These are phyloP conservation scores for Penicillium cosmopolitanum DNA, from an alignment of 495 filamentous ascomycete genomes.

Conservation along the genomic window DNA sequence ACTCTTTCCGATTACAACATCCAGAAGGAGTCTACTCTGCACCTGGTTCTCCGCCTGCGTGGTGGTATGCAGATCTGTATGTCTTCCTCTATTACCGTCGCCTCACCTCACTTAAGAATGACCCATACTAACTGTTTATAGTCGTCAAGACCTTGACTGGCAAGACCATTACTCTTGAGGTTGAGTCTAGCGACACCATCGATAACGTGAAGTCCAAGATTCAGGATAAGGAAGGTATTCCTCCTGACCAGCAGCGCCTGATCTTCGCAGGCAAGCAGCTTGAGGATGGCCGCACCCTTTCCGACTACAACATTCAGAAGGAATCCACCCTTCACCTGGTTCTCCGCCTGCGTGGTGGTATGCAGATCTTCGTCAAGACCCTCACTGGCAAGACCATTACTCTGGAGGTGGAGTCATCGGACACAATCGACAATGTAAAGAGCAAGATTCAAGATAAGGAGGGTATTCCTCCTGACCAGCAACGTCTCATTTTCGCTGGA, in stretches of 20 bases:
- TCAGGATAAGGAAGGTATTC: slow-evolving; percentile 79
- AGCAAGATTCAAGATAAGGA: slow-evolving; percentile 98
- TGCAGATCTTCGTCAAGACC: slow-evolving; percentile 77
- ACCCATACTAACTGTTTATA: slow-evolving; percentile 26
- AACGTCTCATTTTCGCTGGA: slow-evolving; percentile 93
- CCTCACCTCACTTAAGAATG: slow-evolving; percentile 6
- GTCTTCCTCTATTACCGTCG: slow-evolving; percentile 27
- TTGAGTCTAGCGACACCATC: slow-evolving; percentile 94
- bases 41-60: slow-evolving; percentile 95
- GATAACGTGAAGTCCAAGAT: slow-evolving; percentile 91
- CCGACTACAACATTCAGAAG: slow-evolving; percentile 77
- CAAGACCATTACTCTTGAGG: slow-evolving; percentile 98
- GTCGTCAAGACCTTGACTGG: slow-evolving; percentile 91
- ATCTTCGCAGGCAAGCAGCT: slow-evolving; percentile 77
- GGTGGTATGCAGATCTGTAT: slow-evolving; percentile 98
- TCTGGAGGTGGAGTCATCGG: slow-evolving; percentile 72
- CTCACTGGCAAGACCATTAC: slow-evolving; percentile 75
- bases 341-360: slow-evolving; percentile 73
- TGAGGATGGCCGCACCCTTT: slow-evolving; percentile 70
- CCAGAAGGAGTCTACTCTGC: slow-evolving; percentile 96
- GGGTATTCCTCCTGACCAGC: slow-evolving; percentile 92
- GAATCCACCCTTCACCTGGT: slow-evolving; percentile 72
- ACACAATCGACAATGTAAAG: slow-evolving; percentile 99
- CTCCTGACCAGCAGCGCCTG: slow-evolving; percentile 75
- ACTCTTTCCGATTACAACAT: slow-evolving; percentile 98